These are phyloP conservation scores for Sporobolomyces pararoseus DNA, from an alignment of 768 basidiomycete genomes.

Conservation along the genomic window DNA sequence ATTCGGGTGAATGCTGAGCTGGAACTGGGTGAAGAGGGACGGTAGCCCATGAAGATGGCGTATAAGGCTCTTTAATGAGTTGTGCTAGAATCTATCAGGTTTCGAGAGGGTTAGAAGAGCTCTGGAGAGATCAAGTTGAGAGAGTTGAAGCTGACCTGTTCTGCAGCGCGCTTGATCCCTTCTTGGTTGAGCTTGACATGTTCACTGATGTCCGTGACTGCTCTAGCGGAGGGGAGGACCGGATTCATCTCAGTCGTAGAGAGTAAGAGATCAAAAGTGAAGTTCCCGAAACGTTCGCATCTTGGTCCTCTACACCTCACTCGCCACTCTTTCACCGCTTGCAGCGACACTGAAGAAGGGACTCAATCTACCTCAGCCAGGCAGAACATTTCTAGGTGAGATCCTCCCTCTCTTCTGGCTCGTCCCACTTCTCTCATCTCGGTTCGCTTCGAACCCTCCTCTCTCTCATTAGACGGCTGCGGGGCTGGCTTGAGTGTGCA, in stretches of 20 bases:
- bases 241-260: background rate
- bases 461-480: too few relatives aligned
- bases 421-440: too few relatives aligned
- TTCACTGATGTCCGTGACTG: background rate
- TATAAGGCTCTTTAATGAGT: constrained; percentile 14
- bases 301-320: too few relatives aligned
- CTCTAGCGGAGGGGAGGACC: background rate
- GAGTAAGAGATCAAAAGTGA: background rate
- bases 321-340: too few relatives aligned
- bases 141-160: background rate
- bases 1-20: background rate
- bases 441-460: too few relatives aligned
- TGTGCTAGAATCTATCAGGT: constrained; percentile 7
- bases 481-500: too few relatives aligned
- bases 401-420: too few relatives aligned
- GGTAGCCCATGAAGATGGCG: constrained; percentile 7
- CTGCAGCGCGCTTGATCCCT: constrained; percentile 1
- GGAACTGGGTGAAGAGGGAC: constrained; percentile 20
- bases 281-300: background rate
- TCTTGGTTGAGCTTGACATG: constrained; percentile 8
- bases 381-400: too few relatives aligned
- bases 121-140: background rate
- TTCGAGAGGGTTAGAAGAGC: background rate
- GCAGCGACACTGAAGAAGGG: too few relatives aligned
- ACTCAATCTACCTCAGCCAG: too few relatives aligned